phyloP scores from a whole-genome alignment of 2,329 filamentous ascomycete species.

The Fusarium beomiforme region DNA sequence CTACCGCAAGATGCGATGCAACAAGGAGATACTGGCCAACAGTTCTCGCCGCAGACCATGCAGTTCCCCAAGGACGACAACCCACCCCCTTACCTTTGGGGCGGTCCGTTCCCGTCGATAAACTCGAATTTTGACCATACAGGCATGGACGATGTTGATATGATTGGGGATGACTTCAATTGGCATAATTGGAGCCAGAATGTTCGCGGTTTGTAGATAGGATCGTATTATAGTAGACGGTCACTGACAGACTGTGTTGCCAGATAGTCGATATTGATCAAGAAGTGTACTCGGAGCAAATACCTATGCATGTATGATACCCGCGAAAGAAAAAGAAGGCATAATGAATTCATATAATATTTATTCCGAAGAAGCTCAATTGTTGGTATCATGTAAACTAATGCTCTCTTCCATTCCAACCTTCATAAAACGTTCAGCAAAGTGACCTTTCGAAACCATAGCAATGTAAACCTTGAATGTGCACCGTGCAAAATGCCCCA shows the following conservation, averaged over 20 bases:
- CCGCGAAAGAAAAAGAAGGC: conserved; percentile 21
- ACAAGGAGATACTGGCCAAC: conserved; percentile 8
- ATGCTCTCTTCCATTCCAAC: no score
- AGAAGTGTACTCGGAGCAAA: conserved; percentile 8
- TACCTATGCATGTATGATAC: conserved; percentile 39
- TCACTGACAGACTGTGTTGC: conserved; percentile 8
- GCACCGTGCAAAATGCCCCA: neutral
- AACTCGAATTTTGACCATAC: conserved; percentile 44
- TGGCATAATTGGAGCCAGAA: conserved; percentile 61
- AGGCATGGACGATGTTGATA: conserved; percentile 49
- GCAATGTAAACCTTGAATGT: neutral
- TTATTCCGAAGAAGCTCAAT: conserved; percentile 7
- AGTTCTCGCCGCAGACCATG: conserved; percentile 29
- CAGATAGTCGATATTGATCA: neutral
- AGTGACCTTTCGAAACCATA: neutral
- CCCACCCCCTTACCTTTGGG: conserved; percentile 56
- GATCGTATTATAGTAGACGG: conserved; percentile 40
- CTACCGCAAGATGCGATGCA: conserved; percentile 14
- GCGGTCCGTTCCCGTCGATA: conserved; percentile 45
- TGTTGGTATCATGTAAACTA: no score
- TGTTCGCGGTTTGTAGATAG: conserved; percentile 53
- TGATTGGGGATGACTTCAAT: conserved; percentile 56
- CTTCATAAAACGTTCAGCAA: no score
- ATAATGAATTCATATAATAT: conserved; percentile 23
- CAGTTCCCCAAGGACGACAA: conserved; percentile 48